These are phyloP conservation scores for Thymus quinquecostatus DNA, from an alignment of 257 asterid species.

Conservation along the genomic window DNA sequence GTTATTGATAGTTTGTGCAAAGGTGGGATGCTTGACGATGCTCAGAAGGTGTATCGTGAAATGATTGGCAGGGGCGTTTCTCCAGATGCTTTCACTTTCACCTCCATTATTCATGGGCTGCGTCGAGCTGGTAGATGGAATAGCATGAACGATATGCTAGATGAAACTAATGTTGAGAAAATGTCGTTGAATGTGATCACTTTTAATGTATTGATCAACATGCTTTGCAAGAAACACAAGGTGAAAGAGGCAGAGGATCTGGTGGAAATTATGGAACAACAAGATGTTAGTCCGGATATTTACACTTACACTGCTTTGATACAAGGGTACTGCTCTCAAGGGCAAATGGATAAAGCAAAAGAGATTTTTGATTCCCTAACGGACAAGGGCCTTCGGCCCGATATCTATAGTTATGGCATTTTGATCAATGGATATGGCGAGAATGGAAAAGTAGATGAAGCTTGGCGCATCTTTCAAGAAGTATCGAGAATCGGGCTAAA, in stretches of 20 bases:
- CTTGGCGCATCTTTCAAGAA: slow-evolving; percentile 22
- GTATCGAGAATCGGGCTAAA: slow-evolving; percentile 9
- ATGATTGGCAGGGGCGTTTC: background rate
- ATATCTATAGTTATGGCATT: background rate
- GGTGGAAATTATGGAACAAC: background rate
- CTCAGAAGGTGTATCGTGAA: background rate
- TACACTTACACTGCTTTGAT: slow-evolving; percentile 6
- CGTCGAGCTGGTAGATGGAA: background rate
- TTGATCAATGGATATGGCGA: slow-evolving; percentile 2
- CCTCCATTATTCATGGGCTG: background rate
- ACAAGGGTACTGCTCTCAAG: slow-evolving; percentile 3
- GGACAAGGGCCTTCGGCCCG: background rate
- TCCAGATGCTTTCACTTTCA: background rate
- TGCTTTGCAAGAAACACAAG: slow-evolving; percentile 11
- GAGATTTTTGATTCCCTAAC: background rate
- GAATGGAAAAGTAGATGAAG: background rate
- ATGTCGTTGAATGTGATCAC: background rate
- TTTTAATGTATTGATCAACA: background rate
- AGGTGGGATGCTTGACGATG: slow-evolving; percentile 7
- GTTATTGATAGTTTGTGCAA: slow-evolving; percentile 2
- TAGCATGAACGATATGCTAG: background rate
- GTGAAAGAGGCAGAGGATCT: slow-evolving; percentile 4
- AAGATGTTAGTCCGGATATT: background rate
- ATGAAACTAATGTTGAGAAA: background rate
- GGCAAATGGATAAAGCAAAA: background rate